These are phyloP conservation scores for Tuber melanosporum DNA, from an alignment of 495 filamentous ascomycete genomes.

Conservation along the genomic window DNA sequence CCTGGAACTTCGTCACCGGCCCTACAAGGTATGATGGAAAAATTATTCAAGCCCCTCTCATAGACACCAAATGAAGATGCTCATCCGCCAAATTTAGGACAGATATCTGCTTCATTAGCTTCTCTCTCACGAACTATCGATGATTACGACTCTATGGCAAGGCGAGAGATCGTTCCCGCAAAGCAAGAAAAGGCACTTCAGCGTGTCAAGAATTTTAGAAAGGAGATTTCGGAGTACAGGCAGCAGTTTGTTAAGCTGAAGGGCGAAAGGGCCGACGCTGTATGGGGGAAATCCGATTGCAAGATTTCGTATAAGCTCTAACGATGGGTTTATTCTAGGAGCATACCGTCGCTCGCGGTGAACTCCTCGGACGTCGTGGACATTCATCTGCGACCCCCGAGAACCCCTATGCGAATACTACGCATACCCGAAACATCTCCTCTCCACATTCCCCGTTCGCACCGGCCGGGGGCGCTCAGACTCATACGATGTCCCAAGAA, in stretches of 20 bases:
- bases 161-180: conserved; percentile 73
- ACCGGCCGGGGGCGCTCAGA: conserved; percentile 22
- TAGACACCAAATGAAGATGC: conserved; percentile 42
- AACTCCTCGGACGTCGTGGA: conserved; percentile 84
- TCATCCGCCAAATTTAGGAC: conserved; percentile 36
- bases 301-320: not conserved
- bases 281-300: conserved; percentile 40
- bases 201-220: conserved; percentile 75
- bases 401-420: conserved; percentile 74
- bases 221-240: conserved; percentile 72
- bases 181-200: conserved; percentile 89
- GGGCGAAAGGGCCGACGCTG: conserved; percentile 63
- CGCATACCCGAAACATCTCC: conserved; percentile 29
- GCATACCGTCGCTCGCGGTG: conserved; percentile 62
- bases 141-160: conserved; percentile 79
- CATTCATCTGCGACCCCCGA: conserved; percentile 83
- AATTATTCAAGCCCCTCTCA: conserved; percentile 73
- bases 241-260: conserved; percentile 70
- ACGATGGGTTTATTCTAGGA: conserved; percentile 14
- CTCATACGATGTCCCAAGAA: conserved; percentile 21
- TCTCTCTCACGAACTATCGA: conserved; percentile 87
- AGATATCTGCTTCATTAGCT: conserved; percentile 78
- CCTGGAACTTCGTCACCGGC: conserved; percentile 57
- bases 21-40: conserved; percentile 57
- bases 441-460: conserved; percentile 31